phyloP scores from a whole-genome alignment of 2,329 filamentous ascomycete genomes.

The Neofusicoccum ribis region DNA sequence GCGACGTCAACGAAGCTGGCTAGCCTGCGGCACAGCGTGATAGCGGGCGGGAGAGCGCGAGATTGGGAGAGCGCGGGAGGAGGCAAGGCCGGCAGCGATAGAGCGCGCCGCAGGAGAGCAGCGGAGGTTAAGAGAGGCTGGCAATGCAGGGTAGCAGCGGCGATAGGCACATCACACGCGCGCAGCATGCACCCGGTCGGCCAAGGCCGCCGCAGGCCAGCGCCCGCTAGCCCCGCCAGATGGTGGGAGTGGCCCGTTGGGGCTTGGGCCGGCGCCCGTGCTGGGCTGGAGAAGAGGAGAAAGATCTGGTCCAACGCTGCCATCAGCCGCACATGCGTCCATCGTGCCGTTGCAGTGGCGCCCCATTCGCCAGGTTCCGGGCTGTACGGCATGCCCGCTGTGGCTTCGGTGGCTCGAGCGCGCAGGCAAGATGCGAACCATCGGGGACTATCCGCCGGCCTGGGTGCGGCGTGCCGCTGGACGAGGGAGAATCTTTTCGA shows the following conservation, averaged over 20 bases:
- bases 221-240: too few species aligned
- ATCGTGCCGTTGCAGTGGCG: neutral
- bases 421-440: neutral
- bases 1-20: neutral
- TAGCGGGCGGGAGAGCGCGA: conserved; percentile 4
- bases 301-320: too few species aligned
- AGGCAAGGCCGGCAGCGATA: conserved; percentile 20
- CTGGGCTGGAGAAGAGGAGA: neutral
- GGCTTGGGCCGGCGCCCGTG: conserved; percentile 9
- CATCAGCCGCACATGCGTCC: neutral
- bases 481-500: neutral
- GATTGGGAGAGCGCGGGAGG: too few species aligned
- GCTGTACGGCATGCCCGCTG: neutral
- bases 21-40: conserved; percentile 1
- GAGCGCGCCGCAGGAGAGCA: neutral
- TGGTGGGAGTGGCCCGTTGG: conserved; percentile 23
- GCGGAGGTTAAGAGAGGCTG: neutral
- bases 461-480: neutral
- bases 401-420: neutral
- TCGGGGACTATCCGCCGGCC: neutral
- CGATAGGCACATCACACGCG: conserved; percentile 12
- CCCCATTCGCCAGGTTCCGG: conserved; percentile 1
- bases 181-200: neutral
- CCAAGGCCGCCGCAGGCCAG: too few species aligned
- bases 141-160: neutral